Evolutionary conservation across 2,329 filamentous ascomycete genomes (phyloP), one percentile per base, ranked within the genome.

Genomic region (Pseudogymnoascus sp.): DNA sequence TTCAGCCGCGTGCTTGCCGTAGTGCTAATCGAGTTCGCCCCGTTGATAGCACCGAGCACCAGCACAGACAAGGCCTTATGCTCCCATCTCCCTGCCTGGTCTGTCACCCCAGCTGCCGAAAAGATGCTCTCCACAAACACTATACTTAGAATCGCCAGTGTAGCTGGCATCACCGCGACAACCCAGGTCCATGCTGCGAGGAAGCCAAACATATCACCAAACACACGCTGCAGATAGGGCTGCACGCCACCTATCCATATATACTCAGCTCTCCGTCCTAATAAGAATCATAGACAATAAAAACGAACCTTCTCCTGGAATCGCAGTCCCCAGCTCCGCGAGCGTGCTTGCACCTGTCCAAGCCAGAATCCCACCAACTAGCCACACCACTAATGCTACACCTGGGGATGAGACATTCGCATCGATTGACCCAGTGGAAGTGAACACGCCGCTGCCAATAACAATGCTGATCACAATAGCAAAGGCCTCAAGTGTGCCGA

Each of bases 111-210:
- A 0, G 73, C 70, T 1, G 80, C 78, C 2, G 82, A 78, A 75
- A 79, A 84, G 25, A 84, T 78, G 64, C 78, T 84, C 68, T 84
- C 78, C 61, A 85, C 78, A 64, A 87, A 86, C 22, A 86, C 82
- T 64, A 87, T 85, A 67, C 79, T 80, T 28, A 86, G 76, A 54
- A 87, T 87, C 8, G 83, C 84, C 62, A 86, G 76, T 0, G 84
- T 85, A 0, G 83, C 82, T 0, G 84, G 84, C 78, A 86, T 87
- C 22, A 86, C 79, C 18, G 80, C 82, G 5, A 86, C 77, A 60
- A 87, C 79, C 81, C 84, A 87, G 0, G 83, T 83, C 84, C 84
- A 87, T 0, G 83, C 82, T 5, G 82, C 82, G 4, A 86, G 70
- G 66, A 86, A 87, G n/a, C 83, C 84, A 57, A 79, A 78, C 2